Percentiles rank a stretch among this genome's conserved stretches.
These are phyloP conservation scores for Collybia mongolica DNA, from an alignment of 768 basidiomycete species.

Conservation along the genomic window DNA sequence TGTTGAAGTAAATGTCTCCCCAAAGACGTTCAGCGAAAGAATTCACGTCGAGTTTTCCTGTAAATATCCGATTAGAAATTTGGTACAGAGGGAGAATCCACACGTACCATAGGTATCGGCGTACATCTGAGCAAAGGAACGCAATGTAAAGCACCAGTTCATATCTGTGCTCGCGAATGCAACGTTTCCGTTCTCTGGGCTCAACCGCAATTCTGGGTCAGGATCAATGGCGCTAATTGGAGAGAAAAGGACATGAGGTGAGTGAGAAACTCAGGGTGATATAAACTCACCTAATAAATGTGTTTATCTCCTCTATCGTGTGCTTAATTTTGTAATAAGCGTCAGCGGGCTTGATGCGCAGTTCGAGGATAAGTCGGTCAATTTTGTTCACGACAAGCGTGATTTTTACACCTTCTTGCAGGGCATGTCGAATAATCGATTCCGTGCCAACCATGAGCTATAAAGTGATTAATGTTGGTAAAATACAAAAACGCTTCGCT, in stretches of 20 bases:
- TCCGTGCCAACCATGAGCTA: conserved; percentile 94
- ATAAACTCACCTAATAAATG: conserved; percentile 77
- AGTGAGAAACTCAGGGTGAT: neutral
- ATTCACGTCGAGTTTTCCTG: conserved; percentile 77
- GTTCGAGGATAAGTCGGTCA: conserved; percentile 93
- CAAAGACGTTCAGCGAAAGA: conserved; percentile 90
- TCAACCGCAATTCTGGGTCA: conserved; percentile 82
- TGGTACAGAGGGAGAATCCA: too few species aligned
- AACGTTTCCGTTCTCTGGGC: conserved; percentile 95
- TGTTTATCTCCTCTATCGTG: conserved; percentile 98
- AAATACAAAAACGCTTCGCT: conserved; percentile 21
- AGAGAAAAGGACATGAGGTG: conserved; percentile 4
- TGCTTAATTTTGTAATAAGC: conserved; percentile 99
- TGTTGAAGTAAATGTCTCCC: conserved; percentile 97
- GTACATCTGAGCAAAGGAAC: conserved; percentile 96
- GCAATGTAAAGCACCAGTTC: conserved; percentile 96
- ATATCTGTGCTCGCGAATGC: conserved; percentile 97
- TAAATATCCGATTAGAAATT: neutral
- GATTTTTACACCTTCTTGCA: conserved; percentile 87
- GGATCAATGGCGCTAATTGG: conserved; percentile 72
- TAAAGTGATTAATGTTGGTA: neutral
- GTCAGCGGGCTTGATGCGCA: conserved; percentile 92
- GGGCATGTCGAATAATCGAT: conserved; percentile 80
- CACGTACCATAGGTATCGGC: conserved; percentile 82
- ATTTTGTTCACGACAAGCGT: conserved; percentile 97